Evolutionary conservation across 148 eudicot genomes (phyloP).

Genomic region (Amaranthus cruentus): DNA sequence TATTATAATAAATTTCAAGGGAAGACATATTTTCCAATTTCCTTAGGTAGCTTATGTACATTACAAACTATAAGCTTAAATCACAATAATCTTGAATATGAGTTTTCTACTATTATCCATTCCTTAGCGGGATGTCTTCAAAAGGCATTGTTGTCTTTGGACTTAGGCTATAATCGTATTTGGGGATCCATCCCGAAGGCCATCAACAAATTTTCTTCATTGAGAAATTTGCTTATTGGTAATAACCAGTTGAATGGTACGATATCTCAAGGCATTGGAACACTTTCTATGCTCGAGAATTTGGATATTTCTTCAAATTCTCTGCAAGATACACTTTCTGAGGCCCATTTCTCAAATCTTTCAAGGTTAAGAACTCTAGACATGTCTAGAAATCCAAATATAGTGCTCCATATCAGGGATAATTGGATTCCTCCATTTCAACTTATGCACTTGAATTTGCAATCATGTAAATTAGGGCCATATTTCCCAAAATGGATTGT

Average conservation of each 20-base stretch:
- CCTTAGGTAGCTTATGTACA: neutral
- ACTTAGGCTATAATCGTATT: neutral
- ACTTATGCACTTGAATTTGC: neutral
- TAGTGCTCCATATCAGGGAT: constrained; percentile 5
- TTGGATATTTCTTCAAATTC: constrained; percentile 23
- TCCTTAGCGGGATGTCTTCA: neutral
- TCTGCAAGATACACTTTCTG: constrained; percentile 21
- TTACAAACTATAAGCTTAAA: neutral
- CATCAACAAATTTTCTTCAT: constrained; percentile 1
- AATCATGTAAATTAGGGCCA: constrained; percentile 11
- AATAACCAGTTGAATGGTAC: constrained; percentile 22
- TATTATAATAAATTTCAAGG: constrained; percentile 2
- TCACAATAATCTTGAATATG: neutral
- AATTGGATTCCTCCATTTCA: constrained; percentile 13
- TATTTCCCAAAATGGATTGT: constrained; percentile 7
- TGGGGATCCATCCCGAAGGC: constrained; percentile 20
- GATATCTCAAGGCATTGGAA: neutral
- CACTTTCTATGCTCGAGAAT: constrained; percentile 21
- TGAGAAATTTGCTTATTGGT: constrained; percentile 1
- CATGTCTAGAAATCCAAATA: constrained; percentile 21
- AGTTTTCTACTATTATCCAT: neutral
- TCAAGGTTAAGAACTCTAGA: constrained; percentile 12
- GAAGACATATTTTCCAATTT: neutral
- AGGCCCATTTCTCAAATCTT: constrained; percentile 22
- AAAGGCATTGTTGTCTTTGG: neutral